phyloP scores from a whole-genome alignment of 345 rosid genomes.

The Salix koriyanagi region DNA sequence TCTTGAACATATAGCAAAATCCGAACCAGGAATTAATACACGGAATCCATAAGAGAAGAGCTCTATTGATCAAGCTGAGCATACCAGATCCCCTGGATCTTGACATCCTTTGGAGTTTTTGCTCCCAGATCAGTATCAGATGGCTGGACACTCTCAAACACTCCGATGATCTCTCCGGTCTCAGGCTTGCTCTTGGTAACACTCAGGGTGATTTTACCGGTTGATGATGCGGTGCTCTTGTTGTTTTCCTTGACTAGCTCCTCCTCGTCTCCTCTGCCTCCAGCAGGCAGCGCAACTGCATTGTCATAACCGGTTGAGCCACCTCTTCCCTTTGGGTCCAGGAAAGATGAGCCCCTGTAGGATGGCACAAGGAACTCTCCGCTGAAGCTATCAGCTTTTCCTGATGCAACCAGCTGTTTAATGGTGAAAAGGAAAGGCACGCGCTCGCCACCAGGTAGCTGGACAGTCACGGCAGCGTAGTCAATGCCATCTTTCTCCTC shows the following conservation, averaged over 20 bases:
- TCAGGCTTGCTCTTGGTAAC: slow-evolving; percentile 83
- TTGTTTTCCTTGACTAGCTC: slow-evolving; percentile 75
- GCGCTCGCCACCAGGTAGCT: slow-evolving; percentile 82
- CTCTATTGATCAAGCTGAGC: slow-evolving; percentile 79
- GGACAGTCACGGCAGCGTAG: slow-evolving; percentile 82
- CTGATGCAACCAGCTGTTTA: slow-evolving; percentile 74
- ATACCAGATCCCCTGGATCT: slow-evolving; percentile 94
- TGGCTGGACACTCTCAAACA: slow-evolving; percentile 96
- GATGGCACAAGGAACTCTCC: slow-evolving; percentile 78
- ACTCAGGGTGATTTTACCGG: slow-evolving; percentile 76
- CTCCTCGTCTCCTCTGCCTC: slow-evolving; percentile 96
- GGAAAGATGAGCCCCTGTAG: slow-evolving; percentile 78
- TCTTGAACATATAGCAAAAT: slow-evolving; percentile 32
- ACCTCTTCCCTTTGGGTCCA: slow-evolving; percentile 93
- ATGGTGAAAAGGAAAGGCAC: slow-evolving; percentile 88
- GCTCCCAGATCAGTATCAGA: slow-evolving; percentile 98
- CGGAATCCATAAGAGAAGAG: slow-evolving; percentile 2
- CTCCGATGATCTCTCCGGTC: slow-evolving; percentile 88
- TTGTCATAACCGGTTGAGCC: slow-evolving; percentile 87
- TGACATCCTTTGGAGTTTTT: slow-evolving; percentile 89
- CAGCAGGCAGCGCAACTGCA: slow-evolving; percentile 89
- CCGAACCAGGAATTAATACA: slow-evolving; percentile 22
- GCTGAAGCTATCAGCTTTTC: slow-evolving; percentile 67
- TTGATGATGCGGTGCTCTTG: slow-evolving; percentile 63
- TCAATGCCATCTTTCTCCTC: slow-evolving; percentile 88